Percentiles rank a stretch among this genome's conserved stretches.
These are phyloP conservation scores for Phytophthora tentaculata DNA, from an alignment of 352 stramenopile genomes.

Conservation along the genomic window DNA sequence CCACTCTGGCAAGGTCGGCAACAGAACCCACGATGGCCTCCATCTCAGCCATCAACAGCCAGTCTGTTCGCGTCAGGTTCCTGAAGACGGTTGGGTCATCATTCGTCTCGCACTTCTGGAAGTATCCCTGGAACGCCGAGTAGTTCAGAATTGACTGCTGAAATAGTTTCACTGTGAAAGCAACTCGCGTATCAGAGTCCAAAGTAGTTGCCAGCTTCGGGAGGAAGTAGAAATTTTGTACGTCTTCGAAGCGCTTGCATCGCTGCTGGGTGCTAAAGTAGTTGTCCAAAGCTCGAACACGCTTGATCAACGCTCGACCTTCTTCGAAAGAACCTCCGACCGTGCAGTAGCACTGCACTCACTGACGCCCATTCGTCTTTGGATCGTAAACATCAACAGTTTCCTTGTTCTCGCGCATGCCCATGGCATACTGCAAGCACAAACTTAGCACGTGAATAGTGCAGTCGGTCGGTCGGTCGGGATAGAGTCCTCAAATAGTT, in stretches of 20 bases:
- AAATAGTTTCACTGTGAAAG: constrained; percentile 16
- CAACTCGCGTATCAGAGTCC: constrained; percentile 18
- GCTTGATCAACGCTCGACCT: neutral
- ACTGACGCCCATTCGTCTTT: no score
- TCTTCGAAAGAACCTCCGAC: no score
- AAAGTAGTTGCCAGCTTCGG: constrained; percentile 1
- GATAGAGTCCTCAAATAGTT: no score
- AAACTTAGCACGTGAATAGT: no score
- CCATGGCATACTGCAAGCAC: no score
- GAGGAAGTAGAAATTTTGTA: constrained; percentile 10
- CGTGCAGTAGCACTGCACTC: no score
- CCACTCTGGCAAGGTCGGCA: neutral
- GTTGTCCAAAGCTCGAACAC: constrained; percentile 4
- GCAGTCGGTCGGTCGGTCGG: no score
- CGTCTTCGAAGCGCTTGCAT: constrained; percentile 7
- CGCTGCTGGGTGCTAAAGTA: constrained; percentile 11
- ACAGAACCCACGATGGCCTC: constrained; percentile 1
- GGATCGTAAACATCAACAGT: no score
- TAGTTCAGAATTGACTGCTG: constrained; percentile 12
- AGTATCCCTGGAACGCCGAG: constrained; percentile 1
- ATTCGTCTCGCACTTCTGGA: constrained; percentile 4
- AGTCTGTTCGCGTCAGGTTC: neutral
- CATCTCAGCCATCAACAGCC: constrained; percentile 14
- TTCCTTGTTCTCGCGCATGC: no score
- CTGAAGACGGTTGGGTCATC: constrained; percentile 4